These are phyloP conservation scores for Climacium dendroides DNA, from an alignment of 225 moss, liverwort and hornwort species.

Conservation along the genomic window DNA sequence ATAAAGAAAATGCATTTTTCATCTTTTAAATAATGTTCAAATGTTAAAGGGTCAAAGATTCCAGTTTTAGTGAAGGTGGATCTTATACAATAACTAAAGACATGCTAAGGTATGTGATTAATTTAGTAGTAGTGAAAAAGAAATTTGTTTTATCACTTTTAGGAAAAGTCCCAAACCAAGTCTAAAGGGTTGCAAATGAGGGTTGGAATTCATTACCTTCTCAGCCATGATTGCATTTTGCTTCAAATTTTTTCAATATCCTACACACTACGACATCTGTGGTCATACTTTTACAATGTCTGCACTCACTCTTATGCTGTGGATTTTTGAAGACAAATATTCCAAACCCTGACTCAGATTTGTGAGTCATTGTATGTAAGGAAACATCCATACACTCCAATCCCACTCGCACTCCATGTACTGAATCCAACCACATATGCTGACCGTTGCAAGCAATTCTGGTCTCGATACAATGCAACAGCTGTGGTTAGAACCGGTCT, in stretches of 20 bases:
- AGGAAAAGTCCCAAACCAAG: not conserved
- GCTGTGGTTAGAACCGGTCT: not conserved
- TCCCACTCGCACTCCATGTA: not conserved
- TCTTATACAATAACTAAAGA: not conserved
- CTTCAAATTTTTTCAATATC: not conserved
- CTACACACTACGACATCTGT: too few species aligned
- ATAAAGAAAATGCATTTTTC: not conserved
- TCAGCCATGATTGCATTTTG: not conserved
- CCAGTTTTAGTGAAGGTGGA: not conserved
- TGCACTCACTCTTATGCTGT: not conserved
- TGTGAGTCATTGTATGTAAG: not conserved
- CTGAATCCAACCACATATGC: not conserved
- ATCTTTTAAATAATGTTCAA: not conserved
- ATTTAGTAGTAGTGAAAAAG: not conserved
- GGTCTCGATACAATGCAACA: not conserved
- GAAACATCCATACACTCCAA: not conserved
- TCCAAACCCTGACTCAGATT: not conserved
- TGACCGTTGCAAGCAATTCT: not conserved
- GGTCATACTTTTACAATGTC: not conserved
- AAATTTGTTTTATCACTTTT: not conserved
- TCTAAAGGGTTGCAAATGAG: not conserved
- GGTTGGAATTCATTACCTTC: not conserved
- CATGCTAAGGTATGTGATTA: not conserved
- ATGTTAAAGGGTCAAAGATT: not conserved
- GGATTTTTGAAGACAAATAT: not conserved